These are phyloP conservation scores for Trypanosoma vivax DNA, from an alignment of 208 protist species.

Conservation along the genomic window DNA sequence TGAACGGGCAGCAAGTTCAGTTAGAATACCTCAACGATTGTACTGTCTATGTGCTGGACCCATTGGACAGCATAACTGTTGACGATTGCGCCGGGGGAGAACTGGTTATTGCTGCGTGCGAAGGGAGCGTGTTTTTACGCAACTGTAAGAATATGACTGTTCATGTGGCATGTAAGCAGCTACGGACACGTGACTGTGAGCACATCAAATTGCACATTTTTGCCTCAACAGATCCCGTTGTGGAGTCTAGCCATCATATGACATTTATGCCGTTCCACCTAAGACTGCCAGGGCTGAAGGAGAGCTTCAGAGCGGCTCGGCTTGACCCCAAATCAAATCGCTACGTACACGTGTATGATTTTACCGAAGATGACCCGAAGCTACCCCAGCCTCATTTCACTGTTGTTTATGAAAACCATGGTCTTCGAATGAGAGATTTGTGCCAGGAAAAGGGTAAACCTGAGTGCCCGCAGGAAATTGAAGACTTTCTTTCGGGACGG, in stretches of 20 bases:
- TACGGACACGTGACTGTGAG: slow-evolving; percentile 86
- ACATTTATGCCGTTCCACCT: slow-evolving; percentile 78
- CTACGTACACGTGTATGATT: slow-evolving; percentile 91
- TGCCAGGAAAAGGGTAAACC: slow-evolving; percentile 55
- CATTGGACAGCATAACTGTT: slow-evolving; percentile 84
- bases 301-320: slow-evolving; percentile 44
- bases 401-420: slow-evolving; percentile 66
- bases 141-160: slow-evolving; percentile 90
- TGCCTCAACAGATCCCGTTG: slow-evolving; percentile 85
- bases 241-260: slow-evolving; percentile 88
- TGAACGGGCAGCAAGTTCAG: slow-evolving; percentile 83
- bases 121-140: slow-evolving; percentile 89
- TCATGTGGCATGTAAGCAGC: slow-evolving; percentile 90
- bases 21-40: slow-evolving; percentile 86
- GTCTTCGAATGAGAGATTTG: slow-evolving; percentile 56
- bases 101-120: slow-evolving; percentile 87
- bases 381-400: slow-evolving; percentile 72
- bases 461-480: slow-evolving; percentile 72
- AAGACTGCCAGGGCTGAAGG: slow-evolving; percentile 51
- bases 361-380: slow-evolving; percentile 56
- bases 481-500: slow-evolving; percentile 54
- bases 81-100: slow-evolving; percentile 91
- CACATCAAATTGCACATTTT: slow-evolving; percentile 79
- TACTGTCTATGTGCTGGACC: slow-evolving; percentile 77
- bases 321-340: slow-evolving; percentile 73